Percentiles rank a stretch among this genome's conserved stretches.
Evolutionary conservation across 176 grass and related monocot species (phyloP).

Genomic region (Aegilops bicornis): DNA sequence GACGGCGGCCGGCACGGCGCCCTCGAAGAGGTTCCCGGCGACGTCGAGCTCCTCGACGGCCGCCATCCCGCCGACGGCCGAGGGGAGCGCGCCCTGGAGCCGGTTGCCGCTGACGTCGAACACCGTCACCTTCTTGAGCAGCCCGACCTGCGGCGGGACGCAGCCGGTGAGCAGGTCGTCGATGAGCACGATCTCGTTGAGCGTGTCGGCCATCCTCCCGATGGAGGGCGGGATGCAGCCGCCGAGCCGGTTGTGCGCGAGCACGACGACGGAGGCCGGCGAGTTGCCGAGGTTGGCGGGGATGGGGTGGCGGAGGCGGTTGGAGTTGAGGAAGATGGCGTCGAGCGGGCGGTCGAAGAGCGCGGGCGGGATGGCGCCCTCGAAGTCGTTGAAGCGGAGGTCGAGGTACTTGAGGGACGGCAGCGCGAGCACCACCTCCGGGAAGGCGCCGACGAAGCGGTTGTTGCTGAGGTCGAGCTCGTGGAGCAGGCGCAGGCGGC

Average conservation of each 20-base stretch:
- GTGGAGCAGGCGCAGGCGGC: conserved; percentile 45
- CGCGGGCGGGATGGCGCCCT: conserved; percentile 55
- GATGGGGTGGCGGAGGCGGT: conserved; percentile 64
- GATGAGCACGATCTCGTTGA: conserved; percentile 85
- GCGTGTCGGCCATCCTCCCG: conserved; percentile 54
- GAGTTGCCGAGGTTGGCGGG: conserved; percentile 81
- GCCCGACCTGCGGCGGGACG: conserved; percentile 59
- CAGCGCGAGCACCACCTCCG: conserved; percentile 38
- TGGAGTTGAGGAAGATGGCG: conserved; percentile 85
- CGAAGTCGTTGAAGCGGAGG: conserved; percentile 89
- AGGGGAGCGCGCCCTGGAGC: conserved; percentile 49
- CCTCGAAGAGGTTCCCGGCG: conserved; percentile 55
- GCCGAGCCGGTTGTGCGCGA: conserved; percentile 72
- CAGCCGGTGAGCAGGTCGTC: conserved; percentile 52
- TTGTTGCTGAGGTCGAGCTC: conserved; percentile 99
- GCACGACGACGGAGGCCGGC: conserved; percentile 72
- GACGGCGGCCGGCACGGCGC: conserved; percentile 48
- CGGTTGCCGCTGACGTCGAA: conserved; percentile 85
- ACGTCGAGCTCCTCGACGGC: conserved; percentile 65
- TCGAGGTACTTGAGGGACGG: conserved; percentile 64
- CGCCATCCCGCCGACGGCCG: conserved; percentile 18
- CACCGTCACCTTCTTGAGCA: conserved; percentile 52
- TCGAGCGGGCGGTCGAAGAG: conserved; percentile 79
- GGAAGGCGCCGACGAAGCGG: conserved; percentile 82
- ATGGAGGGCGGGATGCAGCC: conserved; percentile 72